Percentiles rank a stretch among this genome's conserved stretches.
These are phyloP conservation scores for Solanum chaucha DNA, from an alignment of 257 asterid species.

Conservation along the genomic window DNA sequence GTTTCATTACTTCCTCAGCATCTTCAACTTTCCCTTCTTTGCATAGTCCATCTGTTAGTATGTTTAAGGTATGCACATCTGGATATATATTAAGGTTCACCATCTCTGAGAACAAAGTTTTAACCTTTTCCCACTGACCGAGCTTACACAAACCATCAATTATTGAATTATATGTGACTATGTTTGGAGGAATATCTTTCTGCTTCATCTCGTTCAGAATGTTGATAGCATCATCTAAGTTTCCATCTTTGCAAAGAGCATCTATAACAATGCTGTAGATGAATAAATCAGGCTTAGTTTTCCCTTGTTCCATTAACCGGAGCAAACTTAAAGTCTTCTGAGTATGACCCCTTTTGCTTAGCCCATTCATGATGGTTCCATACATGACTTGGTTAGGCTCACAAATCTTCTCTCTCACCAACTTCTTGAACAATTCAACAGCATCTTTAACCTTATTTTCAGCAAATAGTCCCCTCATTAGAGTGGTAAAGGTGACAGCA, in stretches of 20 bases:
- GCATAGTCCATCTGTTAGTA: neutral
- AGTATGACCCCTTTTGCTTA: neutral
- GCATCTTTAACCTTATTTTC: neutral
- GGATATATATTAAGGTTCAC: neutral
- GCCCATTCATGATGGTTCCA: neutral
- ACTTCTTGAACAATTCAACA: neutral
- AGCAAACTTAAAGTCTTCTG: neutral
- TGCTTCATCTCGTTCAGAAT: neutral
- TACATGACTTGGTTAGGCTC: neutral
- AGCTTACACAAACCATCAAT: neutral
- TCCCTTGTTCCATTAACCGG: neutral
- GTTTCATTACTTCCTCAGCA: neutral
- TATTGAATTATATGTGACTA: neutral
- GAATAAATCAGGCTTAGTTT: fast-evolving
- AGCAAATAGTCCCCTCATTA: neutral
- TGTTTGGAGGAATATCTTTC: neutral
- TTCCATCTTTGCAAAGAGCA: neutral
- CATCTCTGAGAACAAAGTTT: neutral
- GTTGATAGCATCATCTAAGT: neutral
- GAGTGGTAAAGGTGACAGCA: neutral
- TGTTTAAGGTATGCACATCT: neutral
- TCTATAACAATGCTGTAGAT: neutral
- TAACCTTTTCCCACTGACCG: neutral
- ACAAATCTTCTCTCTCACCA: neutral
- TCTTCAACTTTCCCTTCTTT: neutral